phyloP scores from a whole-genome alignment of 495 filamentous ascomycete genomes.

The Margaritispora aquatica region DNA sequence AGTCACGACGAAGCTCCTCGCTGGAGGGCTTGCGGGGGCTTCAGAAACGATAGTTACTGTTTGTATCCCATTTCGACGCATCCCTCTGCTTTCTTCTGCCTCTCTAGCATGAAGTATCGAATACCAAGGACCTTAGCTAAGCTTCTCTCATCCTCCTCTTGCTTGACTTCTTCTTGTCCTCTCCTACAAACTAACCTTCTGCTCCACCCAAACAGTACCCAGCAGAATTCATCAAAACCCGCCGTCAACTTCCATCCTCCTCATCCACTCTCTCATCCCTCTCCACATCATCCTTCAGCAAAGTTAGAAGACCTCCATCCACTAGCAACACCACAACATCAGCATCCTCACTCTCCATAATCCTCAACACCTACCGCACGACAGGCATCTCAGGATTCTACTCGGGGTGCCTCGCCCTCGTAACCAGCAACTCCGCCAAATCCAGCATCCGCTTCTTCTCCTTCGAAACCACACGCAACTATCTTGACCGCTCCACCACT shows the following conservation, averaged over 20 bases:
- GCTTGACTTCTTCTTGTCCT: no score
- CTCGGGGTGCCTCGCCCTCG: slow-evolving; percentile 4
- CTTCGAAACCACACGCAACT: slow-evolving; percentile 2
- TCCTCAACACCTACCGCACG: background rate
- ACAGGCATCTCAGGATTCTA: slow-evolving; percentile 8
- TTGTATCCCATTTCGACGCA: background rate
- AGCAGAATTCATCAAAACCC: slow-evolving; percentile 11
- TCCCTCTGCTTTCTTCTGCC: no score
- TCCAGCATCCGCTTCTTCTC: slow-evolving; percentile 8
- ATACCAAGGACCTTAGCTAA: no score
- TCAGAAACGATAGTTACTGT: slow-evolving; percentile 8
- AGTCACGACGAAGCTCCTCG: slow-evolving; percentile 1
- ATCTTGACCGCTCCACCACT: background rate
- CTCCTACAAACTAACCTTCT: no score
- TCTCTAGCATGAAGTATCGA: no score
- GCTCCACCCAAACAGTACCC: slow-evolving; percentile 6
- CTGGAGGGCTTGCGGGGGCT: slow-evolving; percentile 4
- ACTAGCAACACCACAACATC: background rate
- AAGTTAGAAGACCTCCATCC: slow-evolving; percentile 1
- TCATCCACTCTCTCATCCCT: no score
- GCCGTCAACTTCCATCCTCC: slow-evolving; percentile 1
- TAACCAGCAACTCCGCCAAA: slow-evolving; percentile 3
- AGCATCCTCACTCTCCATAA: background rate
- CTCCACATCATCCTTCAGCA: no score
- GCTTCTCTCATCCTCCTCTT: no score